Evolutionary conservation across 2,329 filamentous ascomycete genomes (phyloP).

Genomic region (Pseudocercospora vitis): DNA sequence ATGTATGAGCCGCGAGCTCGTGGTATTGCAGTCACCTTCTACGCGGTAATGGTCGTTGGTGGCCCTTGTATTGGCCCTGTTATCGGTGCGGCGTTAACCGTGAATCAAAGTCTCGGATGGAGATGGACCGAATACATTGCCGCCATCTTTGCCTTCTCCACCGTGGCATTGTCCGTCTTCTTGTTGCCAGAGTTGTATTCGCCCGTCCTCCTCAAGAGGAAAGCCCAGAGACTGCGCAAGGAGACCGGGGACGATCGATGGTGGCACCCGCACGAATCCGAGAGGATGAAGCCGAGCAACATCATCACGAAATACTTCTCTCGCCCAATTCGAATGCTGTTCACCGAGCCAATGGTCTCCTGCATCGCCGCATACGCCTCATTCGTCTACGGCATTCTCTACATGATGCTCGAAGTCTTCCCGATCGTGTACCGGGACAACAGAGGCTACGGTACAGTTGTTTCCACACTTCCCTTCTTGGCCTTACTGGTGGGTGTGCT

Average conservation of each 20-base stretch:
- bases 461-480: constrained; percentile 45
- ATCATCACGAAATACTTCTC: constrained; percentile 47
- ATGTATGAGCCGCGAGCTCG: constrained; percentile 43
- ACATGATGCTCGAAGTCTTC: constrained; percentile 50
- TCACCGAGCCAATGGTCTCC: constrained; percentile 51
- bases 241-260: constrained; percentile 42
- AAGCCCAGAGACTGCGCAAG: constrained; percentile 42
- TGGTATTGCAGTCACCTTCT: constrained; percentile 43
- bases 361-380: constrained; percentile 31
- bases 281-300: constrained; percentile 44
- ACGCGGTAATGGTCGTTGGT: constrained; percentile 44
- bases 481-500: constrained; percentile 47
- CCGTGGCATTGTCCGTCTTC: constrained; percentile 32
- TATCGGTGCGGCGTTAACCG: constrained; percentile 44
- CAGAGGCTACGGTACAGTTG: constrained; percentile 45
- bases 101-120: constrained; percentile 41
- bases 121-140: constrained; percentile 41
- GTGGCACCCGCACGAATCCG: constrained; percentile 49
- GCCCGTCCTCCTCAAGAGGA: constrained; percentile 42
- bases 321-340: constrained; percentile 47
- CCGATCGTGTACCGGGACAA: constrained; percentile 49
- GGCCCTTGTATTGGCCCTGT: constrained; percentile 45
- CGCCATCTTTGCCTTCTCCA: constrained; percentile 43
- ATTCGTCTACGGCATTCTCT: constrained; percentile 48
- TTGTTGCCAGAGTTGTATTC: constrained; percentile 45